Conservation (phyloP, 2,329 filamentous ascomycete genomes). For the Venturia effusa region DNA sequence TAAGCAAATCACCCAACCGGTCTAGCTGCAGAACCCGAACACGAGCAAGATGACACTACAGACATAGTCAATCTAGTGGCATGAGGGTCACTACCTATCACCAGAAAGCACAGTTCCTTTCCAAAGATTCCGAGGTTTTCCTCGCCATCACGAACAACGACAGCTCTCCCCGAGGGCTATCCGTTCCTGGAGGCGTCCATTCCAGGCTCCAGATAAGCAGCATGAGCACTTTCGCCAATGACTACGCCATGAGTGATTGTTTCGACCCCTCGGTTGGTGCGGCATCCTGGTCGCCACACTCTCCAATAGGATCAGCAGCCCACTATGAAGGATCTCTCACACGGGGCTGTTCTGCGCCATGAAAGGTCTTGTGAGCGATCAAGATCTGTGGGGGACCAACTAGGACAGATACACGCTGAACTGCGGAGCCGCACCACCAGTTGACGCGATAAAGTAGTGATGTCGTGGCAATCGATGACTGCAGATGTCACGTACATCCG, state of each 20-base stretch:
- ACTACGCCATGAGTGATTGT: neutral
- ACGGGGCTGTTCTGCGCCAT: neutral
- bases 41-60: neutral
- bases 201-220: too few species aligned
- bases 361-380: slow-evolving; percentile 3
- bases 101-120: neutral
- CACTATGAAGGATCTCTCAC: neutral
- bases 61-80: neutral
- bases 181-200: too few species aligned
- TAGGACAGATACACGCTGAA: neutral
- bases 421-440: neutral
- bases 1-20: neutral
- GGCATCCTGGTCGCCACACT: neutral
- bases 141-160: neutral
- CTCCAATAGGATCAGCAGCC: neutral
- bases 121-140: neutral
- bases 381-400: neutral
- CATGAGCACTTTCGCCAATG: neutral
- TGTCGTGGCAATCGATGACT: neutral
- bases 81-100: too few species aligned
- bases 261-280: neutral
- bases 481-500: neutral
- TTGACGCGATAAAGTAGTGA: neutral
- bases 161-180: neutral
- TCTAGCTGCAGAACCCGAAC: neutral